A percentile compares a stretch with the other conserved stretches of the same genome.
Evolutionary conservation across 179 eudicot genomes (phyloP).

Genomic region (Sideroxylon spinosum): DNA sequence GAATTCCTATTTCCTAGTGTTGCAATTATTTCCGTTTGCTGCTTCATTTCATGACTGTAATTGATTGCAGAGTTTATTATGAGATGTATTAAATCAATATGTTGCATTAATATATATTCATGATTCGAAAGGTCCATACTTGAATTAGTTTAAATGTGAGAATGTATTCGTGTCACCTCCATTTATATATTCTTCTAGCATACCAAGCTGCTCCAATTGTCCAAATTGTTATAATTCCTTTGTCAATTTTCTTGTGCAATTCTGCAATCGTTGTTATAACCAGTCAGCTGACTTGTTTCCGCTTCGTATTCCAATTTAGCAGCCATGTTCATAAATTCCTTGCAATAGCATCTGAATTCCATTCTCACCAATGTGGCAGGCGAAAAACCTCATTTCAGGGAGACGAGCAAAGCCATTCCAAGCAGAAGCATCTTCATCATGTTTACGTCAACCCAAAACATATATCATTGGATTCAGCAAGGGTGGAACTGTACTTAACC

Average conservation of each 20-base stretch:
- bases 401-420: conserved; percentile 28
- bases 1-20: neutral
- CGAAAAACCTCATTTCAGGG: conserved; percentile 24
- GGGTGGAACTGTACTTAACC: conserved; percentile 82
- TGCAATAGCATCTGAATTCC: neutral
- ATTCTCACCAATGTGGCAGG: conserved; percentile 23
- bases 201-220: neutral
- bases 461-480: conserved; percentile 80
- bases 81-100: neutral
- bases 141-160: neutral
- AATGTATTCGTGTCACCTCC: neutral
- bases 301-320: neutral
- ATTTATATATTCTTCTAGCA: neutral
- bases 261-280: neutral
- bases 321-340: neutral
- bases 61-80: neutral
- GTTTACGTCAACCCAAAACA: conserved; percentile 42
- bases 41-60: neutral
- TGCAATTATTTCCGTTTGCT: neutral
- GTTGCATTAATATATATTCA: neutral
- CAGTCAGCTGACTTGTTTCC: neutral
- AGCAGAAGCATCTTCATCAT: conserved; percentile 25
- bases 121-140: neutral
- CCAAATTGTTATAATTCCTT: neutral
- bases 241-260: conserved; percentile 1